Base-by-base conservation (phyloP, 805 yeast species). In the Spathaspora girioi region DNA sequence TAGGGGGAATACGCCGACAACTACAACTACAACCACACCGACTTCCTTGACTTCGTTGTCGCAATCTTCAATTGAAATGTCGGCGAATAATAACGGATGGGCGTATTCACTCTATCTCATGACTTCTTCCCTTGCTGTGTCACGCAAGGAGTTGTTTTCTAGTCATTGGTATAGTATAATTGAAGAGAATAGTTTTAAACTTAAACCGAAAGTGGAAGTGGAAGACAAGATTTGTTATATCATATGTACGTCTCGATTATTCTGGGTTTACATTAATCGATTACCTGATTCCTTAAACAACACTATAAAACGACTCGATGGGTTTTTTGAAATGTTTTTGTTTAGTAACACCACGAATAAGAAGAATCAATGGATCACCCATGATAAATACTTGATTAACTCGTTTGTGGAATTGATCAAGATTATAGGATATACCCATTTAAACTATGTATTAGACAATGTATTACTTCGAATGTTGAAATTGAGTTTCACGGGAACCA, bases 221-320 rank as follows among this genome's bases (percentile, higher is more conserved):
- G 77, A 75, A 47, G 73, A 68, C 27, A 82, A 86, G 58, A 75
- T 81, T 0, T 80, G 80, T 2, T 78, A 83, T 43, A 77, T 88
- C 14, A 81, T 82, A 0, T 84, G 92, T 50, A 69, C 86, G 3
- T 78, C 96, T 0, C 71, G 97, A 52, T 71, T 96, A 31, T 68
- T 89, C 0, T 94, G 99, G 99, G 96, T 92, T 0, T 94, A 88
- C 63, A 70, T 91, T 20, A 89, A 85, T 66, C 75, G 98, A 55
- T 83, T 91, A 56, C 81, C 96, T 0, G 99, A 96, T 58, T 87
- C 97, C 0, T 70, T 93, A 58, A 94, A 93, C 63, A 86, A 88
- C 52, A 91, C 96, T 0, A 83, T 92, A 2, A 85, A 91, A 60
- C 86, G 85, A 50, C 74, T 94, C 47, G 96, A 87, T 52, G 61